Evolutionary conservation across 2,329 filamentous ascomycete species (phyloP), one percentile per base, ranked within the genome.

Genomic region (Epichloe sp.): DNA sequence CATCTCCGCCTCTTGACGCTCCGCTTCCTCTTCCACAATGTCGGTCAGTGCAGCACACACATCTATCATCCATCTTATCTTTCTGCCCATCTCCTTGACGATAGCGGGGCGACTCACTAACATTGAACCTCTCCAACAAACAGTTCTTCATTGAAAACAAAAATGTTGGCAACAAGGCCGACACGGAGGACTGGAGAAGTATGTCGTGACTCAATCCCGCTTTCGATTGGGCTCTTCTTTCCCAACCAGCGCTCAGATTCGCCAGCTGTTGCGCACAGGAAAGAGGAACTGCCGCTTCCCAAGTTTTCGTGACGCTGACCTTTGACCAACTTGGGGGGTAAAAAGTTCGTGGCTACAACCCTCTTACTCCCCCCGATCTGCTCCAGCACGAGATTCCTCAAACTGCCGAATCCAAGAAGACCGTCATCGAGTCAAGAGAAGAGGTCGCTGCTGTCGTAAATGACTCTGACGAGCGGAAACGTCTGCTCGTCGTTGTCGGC

Each of bases 361-460:
- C 88, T 61, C 76, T 98, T 58, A 96, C 88, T 14, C 83, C 93
- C 6, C 93, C 93, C 55, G 88, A 95, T 63, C 82, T 98, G 56
- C 88, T 98, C 54, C 91, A 97, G 69, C 86, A 91, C 76, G 90
- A 97, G 68, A 91, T 98, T 62, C 69, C 76, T 59, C 78, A 80
- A 65, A 79, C 76, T 7, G 53, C 68, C 55, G 70, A 70, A 55
- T 80, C 77, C 52, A 79, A 79, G 60, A 67, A 82, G 59, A 86
- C 85, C 5, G 83, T 90, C 42, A 69, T 88, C 59, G 79, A 80
- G 69, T 85, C 83, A 58, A 81, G 85, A 59, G 78, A 76, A 60
- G 78, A 82, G 62, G 79, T 77, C 51, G 80, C 85, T 58, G 77
- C 82, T 58, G 86, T 94, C 64, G 83, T 95, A 65, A 83, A 87